Evolutionary conservation across 495 filamentous ascomycete genomes (phyloP), one percentile per base, ranked within the genome.

Genomic region (Amorphotheca resinae): DNA sequence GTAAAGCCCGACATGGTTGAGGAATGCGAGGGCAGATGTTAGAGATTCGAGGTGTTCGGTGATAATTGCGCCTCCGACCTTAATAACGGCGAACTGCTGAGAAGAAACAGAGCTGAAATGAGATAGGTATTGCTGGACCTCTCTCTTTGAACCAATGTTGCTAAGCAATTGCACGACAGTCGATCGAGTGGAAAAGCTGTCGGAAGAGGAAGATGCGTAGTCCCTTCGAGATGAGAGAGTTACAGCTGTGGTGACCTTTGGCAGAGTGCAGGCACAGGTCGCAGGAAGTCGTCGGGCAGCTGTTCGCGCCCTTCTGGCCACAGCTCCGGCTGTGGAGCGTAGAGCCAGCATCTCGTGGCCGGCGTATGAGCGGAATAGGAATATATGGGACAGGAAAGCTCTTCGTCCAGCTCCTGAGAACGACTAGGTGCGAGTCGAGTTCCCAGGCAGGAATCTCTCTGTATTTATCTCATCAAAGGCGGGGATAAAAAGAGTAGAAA

Each of bases 21-120:
- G 76, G 67, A 95, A 93, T 14, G 84, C 83, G 44, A 98, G 71
- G 7, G 84, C 84, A 26, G 80, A 83, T 50, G 86, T 91, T 39
- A 98, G 73, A 33, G 82, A 83, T 59, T 93, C 81, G 40, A 93
- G 71, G 65, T 94, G 85, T 61, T 96, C 89, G 46, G 89, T 95
- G 53, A 98, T 79, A 54, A 96, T 96, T 39, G 93, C 91, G 39
- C 91, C 91, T 17, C 91, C 91, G 40, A 98, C 93, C 70, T 98
- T 98, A 63, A 98, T 95, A 39, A 98, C 91, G 52, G 91, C 91
- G 62, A 98, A 98, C 57, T 94, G 87, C 69, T 95, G 89, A 3
- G 85, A 93, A 17, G 89, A 93, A 36, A 95, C 91, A 25, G 88
- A 95, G 43, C 81, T 91, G 71, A 98, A 98, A 59, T 95, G 88